Evolutionary conservation across 352 stramenopile species (phyloP).

Genomic region (Phytophthora pini): DNA sequence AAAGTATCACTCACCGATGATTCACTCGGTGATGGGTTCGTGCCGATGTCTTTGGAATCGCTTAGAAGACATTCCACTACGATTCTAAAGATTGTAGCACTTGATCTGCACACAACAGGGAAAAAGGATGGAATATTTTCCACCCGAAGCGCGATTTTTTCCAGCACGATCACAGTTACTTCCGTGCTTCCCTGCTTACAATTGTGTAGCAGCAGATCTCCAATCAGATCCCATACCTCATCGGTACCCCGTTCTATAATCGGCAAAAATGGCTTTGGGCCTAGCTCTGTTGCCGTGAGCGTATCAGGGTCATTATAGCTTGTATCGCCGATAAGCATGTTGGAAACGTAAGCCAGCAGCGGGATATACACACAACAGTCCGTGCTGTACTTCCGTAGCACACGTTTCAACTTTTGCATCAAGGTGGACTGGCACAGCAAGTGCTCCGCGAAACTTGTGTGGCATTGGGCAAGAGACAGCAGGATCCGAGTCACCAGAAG

Average conservation of each 20-base stretch:
- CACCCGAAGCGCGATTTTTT: conserved; percentile 55
- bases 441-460: conserved; percentile 55
- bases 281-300: conserved; percentile 7
- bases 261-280: conserved; percentile 41
- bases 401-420: conserved; percentile 51
- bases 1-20: not conserved
- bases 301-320: conserved; percentile 57
- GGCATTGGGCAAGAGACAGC: conserved; percentile 62
- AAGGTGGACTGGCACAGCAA: conserved; percentile 40
- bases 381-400: conserved; percentile 49
- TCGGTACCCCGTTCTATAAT: conserved; percentile 44
- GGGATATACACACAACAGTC: conserved; percentile 64
- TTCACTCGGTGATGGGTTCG: not conserved
- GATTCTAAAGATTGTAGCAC: conserved; percentile 51
- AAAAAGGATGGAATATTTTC: conserved; percentile 65
- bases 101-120: conserved; percentile 56
- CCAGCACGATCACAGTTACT: conserved; percentile 53
- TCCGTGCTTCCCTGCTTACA: conserved; percentile 30
- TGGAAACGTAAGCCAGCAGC: conserved; percentile 67
- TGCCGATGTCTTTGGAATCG: not conserved
- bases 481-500: conserved; percentile 59
- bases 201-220: conserved; percentile 59
- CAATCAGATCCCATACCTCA: conserved; percentile 73
- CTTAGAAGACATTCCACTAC: conserved; percentile 37
- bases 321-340: conserved; percentile 62